Conservation (phyloP, 164 flowering plant genomes). For the Santalum album region DNA sequence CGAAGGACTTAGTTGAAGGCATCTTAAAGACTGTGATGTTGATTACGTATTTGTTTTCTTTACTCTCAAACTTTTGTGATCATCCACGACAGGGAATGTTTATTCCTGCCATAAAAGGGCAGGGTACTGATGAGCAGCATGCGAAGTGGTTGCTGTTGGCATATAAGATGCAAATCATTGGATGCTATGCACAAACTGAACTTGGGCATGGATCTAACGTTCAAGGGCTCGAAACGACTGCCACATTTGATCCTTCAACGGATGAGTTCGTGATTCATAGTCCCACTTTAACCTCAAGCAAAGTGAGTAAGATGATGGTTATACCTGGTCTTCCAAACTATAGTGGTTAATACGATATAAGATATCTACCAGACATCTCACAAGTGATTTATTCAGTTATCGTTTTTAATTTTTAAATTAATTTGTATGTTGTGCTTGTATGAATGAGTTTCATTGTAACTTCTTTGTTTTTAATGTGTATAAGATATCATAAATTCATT, state of each 20-base stretch:
- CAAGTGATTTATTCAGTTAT: background rate
- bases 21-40: background rate
- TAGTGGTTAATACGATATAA: background rate
- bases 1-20: background rate
- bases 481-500: too few species aligned
- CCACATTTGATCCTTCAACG: conserved; percentile 81
- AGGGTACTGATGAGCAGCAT: conserved; percentile 94
- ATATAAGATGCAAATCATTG: conserved; percentile 95
- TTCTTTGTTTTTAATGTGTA: too few species aligned
- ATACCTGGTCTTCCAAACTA: too few species aligned
- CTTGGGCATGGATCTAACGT: conserved; percentile 99
- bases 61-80: background rate
- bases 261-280: conserved; percentile 88
- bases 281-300: conserved; percentile 92
- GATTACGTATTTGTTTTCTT: background rate
- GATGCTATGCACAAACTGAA: conserved; percentile 99
- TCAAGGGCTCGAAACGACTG: conserved; percentile 98
- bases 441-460: too few species aligned
- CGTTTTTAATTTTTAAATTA: too few species aligned
- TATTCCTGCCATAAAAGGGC: conserved; percentile 89
- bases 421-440: too few species aligned
- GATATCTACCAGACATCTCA: background rate
- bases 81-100: conserved; percentile 70
- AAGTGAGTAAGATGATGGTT: conserved; percentile 46
- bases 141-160: conserved; percentile 90